phyloP scores from a whole-genome alignment of 768 basidiomycete genomes.

The Phlegmacium glaucopus region DNA sequence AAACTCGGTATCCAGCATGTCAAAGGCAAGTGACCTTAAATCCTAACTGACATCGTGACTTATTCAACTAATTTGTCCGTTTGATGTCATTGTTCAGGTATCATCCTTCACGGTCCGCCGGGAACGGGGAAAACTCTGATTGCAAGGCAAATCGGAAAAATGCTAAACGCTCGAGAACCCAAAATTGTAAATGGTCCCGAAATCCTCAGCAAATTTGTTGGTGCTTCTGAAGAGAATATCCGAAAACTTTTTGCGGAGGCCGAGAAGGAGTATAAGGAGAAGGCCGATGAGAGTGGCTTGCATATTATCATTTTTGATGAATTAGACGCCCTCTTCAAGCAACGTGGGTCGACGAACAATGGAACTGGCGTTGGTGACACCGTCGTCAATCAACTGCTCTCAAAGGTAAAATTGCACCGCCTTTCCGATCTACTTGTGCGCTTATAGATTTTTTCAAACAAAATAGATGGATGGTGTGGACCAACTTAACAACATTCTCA shows the following conservation, averaged over 20 bases:
- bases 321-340: slow-evolving; percentile 97
- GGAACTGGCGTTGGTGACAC: slow-evolving; percentile 99
- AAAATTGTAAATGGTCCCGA: slow-evolving; percentile 99
- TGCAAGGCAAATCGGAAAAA: slow-evolving; percentile 98
- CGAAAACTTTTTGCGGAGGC: slow-evolving; percentile 98
- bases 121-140: slow-evolving; percentile 99
- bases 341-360: slow-evolving; percentile 86
- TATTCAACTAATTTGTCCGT: neutral
- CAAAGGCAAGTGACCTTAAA: slow-evolving; percentile 58
- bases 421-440: neutral
- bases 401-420: slow-evolving; percentile 85
- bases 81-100: slow-evolving; percentile 46
- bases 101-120: slow-evolving; percentile 92
- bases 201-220: slow-evolving; percentile 95
- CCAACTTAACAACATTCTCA: slow-evolving; percentile 96
- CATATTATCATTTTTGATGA: slow-evolving; percentile 99
- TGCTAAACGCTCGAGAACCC: slow-evolving; percentile 96
- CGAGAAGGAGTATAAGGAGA: slow-evolving; percentile 98
- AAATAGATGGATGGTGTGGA: slow-evolving; percentile 98
- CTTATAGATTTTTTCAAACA: neutral
- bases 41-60: neutral
- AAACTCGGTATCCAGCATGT: slow-evolving; percentile 98
- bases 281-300: slow-evolving; percentile 93
- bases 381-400: slow-evolving; percentile 96
- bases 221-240: slow-evolving; percentile 96